These are phyloP conservation scores for Gyrodon lividus DNA, from an alignment of 768 basidiomycete genomes.

Conservation along the genomic window DNA sequence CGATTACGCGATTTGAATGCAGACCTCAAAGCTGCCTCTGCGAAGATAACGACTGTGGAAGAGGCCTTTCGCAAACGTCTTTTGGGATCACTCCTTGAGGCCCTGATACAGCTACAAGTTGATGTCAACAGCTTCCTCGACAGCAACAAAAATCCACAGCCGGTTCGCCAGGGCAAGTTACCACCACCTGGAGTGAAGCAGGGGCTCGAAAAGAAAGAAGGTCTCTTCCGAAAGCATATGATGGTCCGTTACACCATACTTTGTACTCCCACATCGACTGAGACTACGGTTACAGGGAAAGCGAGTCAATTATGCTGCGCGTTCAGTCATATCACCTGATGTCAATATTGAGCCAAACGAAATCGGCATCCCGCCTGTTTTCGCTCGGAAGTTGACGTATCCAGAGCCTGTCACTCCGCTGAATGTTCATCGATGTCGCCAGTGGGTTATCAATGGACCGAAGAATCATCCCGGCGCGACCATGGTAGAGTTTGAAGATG, in stretches of 20 bases:
- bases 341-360: constrained; percentile 99
- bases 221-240: constrained; percentile 97
- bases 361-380: constrained; percentile 96
- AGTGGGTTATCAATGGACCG: constrained; percentile 89
- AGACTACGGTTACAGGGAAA: constrained; percentile 66
- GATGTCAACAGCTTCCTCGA: constrained; percentile 98
- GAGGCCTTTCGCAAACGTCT: constrained; percentile 51
- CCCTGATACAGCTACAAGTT: constrained; percentile 85
- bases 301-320: constrained; percentile 98
- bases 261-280: neutral
- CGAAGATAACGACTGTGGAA: constrained; percentile 56
- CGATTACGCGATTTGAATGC: constrained; percentile 74
- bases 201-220: constrained; percentile 97
- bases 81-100: constrained; percentile 70
- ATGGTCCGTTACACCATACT: constrained; percentile 62
- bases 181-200: constrained; percentile 96
- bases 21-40: constrained; percentile 58
- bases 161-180: constrained; percentile 82
- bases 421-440: constrained; percentile 86
- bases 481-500: constrained; percentile 95
- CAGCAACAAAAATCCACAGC: constrained; percentile 88
- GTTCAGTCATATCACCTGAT: constrained; percentile 99
- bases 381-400: constrained; percentile 94
- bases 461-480: constrained; percentile 89
- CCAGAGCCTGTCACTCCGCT: constrained; percentile 93